Percentiles rank a stretch among this genome's conserved stretches.
phyloP scores from a whole-genome alignment of 441 rosid species.

The Viola pubescens region DNA sequence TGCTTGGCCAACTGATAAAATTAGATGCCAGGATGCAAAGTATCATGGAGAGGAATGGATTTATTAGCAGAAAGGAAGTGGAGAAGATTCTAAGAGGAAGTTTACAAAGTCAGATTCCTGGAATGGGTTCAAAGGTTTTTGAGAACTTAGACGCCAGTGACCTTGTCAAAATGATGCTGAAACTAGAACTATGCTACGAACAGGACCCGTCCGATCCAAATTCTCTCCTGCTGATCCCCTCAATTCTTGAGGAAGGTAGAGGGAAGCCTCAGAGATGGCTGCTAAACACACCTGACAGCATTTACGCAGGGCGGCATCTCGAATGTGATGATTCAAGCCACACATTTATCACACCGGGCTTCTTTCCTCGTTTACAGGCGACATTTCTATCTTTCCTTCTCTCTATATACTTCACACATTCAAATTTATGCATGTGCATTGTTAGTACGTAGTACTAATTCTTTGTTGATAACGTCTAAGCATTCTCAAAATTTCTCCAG shows the following conservation, averaged over 20 bases:
- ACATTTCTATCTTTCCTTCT: conserved; percentile 9
- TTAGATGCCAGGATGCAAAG: conserved; percentile 59
- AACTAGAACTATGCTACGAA: conserved; percentile 70
- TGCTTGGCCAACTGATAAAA: conserved; percentile 67
- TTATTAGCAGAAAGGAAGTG: conserved; percentile 58
- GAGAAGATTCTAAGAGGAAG: conserved; percentile 71
- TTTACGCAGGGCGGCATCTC: conserved; percentile 82
- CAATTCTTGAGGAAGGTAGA: conserved; percentile 88
- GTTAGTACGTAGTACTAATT: too few relatives aligned
- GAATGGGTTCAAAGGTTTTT: conserved; percentile 73
- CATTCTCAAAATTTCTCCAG: not conserved
- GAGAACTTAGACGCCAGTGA: conserved; percentile 67
- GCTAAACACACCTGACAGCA: conserved; percentile 40
- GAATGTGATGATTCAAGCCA: conserved; percentile 85
- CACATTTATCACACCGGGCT: conserved; percentile 81
- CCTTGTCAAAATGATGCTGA: conserved; percentile 77
- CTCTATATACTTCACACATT: not conserved
- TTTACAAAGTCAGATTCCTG: conserved; percentile 77
- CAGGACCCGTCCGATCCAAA: conserved; percentile 69
- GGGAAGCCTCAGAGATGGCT: conserved; percentile 84
- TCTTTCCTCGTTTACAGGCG: conserved; percentile 91
- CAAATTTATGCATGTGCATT: too few relatives aligned
- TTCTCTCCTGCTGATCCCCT: conserved; percentile 67
- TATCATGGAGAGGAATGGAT: conserved; percentile 49
- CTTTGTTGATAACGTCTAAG: not conserved